These are phyloP conservation scores for Orbilia brochopaga DNA, from an alignment of 2,329 filamentous ascomycete species.

Conservation along the genomic window DNA sequence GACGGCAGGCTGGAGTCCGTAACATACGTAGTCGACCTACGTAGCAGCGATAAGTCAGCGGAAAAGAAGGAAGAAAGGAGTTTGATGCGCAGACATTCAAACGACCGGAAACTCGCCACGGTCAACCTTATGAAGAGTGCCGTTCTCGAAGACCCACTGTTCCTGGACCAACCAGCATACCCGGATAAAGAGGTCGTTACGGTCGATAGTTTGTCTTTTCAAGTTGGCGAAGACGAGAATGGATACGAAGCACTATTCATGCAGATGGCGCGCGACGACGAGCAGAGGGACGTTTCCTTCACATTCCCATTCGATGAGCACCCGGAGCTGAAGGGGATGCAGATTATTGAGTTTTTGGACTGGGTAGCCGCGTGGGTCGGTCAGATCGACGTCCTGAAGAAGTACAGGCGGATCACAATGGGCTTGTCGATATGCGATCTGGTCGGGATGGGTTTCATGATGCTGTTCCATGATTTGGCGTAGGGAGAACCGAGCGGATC, in stretches of 20 bases:
- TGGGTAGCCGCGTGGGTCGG: conserved; percentile 43
- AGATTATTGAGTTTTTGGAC: conserved; percentile 45
- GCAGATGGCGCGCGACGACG: conserved; percentile 2
- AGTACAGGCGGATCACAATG: conserved; percentile 34
- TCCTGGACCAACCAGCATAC: conserved; percentile 9
- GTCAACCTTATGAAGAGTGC: conserved; percentile 33
- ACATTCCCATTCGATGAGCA: conserved; percentile 30
- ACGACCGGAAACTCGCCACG: conserved; percentile 24
- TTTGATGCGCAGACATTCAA: background rate
- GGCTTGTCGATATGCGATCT: conserved; percentile 37
- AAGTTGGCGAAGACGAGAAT: conserved; percentile 20
- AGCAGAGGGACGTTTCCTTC: conserved; percentile 27
- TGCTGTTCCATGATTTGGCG: conserved; percentile 38
- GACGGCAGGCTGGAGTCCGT: conserved; percentile 37
- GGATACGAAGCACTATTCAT: conserved; percentile 15
- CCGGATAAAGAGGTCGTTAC: conserved; percentile 22
- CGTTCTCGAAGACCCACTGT: conserved; percentile 41
- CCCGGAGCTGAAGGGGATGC: conserved; percentile 38
- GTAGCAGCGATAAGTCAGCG: background rate
- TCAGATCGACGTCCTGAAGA: conserved; percentile 25
- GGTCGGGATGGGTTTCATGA: conserved; percentile 41
- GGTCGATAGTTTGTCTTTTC: conserved; percentile 28
- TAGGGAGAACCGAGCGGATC: no score
- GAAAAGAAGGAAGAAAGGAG: conserved; percentile 1
- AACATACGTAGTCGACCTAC: conserved; percentile 35